Base-by-base conservation (phyloP, 441 rosid species). In the Capsella rubella region DNA sequence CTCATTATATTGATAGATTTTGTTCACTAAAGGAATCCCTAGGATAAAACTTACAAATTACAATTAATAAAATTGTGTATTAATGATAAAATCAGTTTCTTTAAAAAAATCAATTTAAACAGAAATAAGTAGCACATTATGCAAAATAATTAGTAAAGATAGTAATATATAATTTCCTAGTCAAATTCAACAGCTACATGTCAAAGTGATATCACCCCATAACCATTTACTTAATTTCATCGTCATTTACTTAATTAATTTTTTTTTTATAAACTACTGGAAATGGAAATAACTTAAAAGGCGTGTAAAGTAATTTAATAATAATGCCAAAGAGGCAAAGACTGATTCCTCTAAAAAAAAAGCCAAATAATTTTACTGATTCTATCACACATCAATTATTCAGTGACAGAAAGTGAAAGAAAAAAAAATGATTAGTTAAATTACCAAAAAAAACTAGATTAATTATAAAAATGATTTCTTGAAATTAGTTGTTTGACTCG, bases 401-500 rank as follows among this genome's bases (percentile, higher is more conserved):
- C 27, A 27, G 21, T 28, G 15, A 58, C 51, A 39, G 25, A 21
- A 21, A 21, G 25, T 21, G 15, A 28, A 16, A 13, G 12, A n/a
- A 12, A 37, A 12, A 37, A 37, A 37, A 42, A 49, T 4, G 11
- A 37, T 29, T 31, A 56, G 25, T 28, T 12, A 56, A 56, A 34
- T 4, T 34, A 46, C 18, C 25, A 60, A 43, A 75, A 52, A 66
- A 11, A 1, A 4, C 0, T 16, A 21, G 25, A 69, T 34, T 5
- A 46, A 47, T 32, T 21, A 21, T 32, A 1, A 47, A 29, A 40
- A 37, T 47, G 57, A 18, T 18, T 14, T 13, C 0, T 70, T 57
- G 40, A 57, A 50, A 71, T 77, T 49, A 58, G 72, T 21, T 21
- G 25, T 21, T 77, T 77, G 80, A 77, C 69, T 65, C 11, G 73